Evolutionary conservation across 1,284 basidiomycete species (phyloP).

Genomic region (Cryptococcus sp.): DNA sequence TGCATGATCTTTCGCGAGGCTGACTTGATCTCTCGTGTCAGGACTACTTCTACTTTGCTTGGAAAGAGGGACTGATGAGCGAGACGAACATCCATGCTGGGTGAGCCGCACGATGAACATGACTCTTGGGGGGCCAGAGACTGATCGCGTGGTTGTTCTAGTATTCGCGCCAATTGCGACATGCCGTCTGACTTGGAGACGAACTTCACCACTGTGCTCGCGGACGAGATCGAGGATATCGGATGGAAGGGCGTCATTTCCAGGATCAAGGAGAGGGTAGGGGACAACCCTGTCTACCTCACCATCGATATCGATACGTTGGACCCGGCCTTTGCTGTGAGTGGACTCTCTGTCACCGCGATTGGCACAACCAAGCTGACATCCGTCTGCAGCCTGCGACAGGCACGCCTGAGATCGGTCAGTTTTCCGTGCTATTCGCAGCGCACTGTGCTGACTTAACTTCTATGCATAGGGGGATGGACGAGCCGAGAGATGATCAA

Average conservation of each 20-base stretch:
- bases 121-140: not conserved
- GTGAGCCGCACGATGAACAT: not conserved
- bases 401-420: conserved; percentile 82
- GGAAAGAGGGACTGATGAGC: conserved; percentile 69
- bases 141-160: not conserved
- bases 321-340: conserved; percentile 30
- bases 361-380: not conserved
- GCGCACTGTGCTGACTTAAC: conserved; percentile 65
- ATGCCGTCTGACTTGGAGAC: conserved; percentile 65
- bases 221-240: conserved; percentile 55
- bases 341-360: not conserved
- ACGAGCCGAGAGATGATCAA: conserved; percentile 49
- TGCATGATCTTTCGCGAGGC: too few species aligned
- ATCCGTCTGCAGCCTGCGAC: conserved; percentile 65
- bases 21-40: conserved; percentile 21
- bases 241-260: conserved; percentile 42
- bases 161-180: conserved; percentile 12
- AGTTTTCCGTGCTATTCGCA: conserved; percentile 64
- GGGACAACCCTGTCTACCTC: conserved; percentile 32
- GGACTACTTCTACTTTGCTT: conserved; percentile 72
- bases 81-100: conserved; percentile 71
- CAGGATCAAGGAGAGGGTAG: conserved; percentile 40
- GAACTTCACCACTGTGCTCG: conserved; percentile 61
- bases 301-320: conserved; percentile 42
- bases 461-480: conserved; percentile 50